Evolutionary conservation across 176 grass and related monocot species (phyloP).

Genomic region (Carex kokanica): DNA sequence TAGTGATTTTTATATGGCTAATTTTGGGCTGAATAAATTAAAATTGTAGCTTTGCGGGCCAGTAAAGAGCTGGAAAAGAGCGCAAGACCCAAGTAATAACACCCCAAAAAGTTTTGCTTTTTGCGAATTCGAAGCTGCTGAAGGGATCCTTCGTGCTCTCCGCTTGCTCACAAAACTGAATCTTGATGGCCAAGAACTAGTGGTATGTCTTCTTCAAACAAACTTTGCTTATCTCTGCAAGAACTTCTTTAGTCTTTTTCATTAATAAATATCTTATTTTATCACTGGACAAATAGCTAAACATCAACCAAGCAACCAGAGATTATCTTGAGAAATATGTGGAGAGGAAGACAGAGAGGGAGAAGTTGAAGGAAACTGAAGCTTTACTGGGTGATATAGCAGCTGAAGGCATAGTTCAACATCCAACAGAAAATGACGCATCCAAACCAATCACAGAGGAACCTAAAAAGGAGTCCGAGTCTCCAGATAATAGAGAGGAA

Average conservation of each 20-base stretch:
- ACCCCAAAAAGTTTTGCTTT: conserved; percentile 89
- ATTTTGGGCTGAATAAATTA: conserved; percentile 5
- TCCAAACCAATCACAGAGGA: conserved; percentile 42
- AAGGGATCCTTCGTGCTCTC: conserved; percentile 82
- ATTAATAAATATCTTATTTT: conserved; percentile 9
- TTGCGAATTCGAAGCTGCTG: conserved; percentile 98
- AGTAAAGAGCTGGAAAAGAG: conserved; percentile 96
- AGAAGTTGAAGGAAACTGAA: conserved; percentile 63
- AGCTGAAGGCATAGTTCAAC: conserved; percentile 39
- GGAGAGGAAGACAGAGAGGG: conserved; percentile 71
- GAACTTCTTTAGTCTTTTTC: conserved; percentile 8
- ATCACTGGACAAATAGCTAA: conserved; percentile 47
- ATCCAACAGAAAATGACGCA: conserved; percentile 33
- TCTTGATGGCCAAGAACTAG: conserved; percentile 88
- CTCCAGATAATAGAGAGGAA: conserved; percentile 40
- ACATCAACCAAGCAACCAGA: conserved; percentile 93
- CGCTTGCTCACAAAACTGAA: conserved; percentile 86
- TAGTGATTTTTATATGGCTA: background rate
- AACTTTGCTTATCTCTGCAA: background rate
- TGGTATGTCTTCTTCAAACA: conserved; percentile 50
- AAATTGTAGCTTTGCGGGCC: conserved; percentile 78
- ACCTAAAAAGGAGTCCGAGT: conserved; percentile 47
- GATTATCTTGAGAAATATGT: conserved; percentile 87
- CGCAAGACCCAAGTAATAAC: conserved; percentile 87
- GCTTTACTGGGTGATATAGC: conserved; percentile 24